Conservation (phyloP, 2,329 filamentous ascomycete species). For the Spiromastix sp. region DNA sequence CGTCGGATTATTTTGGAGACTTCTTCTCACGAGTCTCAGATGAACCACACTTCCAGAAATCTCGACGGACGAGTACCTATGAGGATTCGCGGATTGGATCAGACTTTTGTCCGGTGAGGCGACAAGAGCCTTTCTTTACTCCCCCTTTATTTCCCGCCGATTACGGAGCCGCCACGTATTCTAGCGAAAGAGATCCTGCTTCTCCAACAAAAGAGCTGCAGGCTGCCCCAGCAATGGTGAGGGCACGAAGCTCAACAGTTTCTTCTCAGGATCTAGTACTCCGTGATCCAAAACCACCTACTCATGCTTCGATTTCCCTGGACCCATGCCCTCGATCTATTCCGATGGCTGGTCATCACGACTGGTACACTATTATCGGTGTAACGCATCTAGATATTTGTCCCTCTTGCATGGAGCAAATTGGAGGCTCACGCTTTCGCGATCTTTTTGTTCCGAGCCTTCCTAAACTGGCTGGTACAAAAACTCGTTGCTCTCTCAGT, state of each 20-base stretch:
- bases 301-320: constrained; percentile 28
- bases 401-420: constrained; percentile 62
- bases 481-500: constrained; percentile 68
- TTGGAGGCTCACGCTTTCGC: constrained; percentile 62
- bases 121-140: constrained; percentile 2
- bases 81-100: not conserved
- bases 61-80: too few relatives aligned
- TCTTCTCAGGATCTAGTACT: constrained; percentile 6
- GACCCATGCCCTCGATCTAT: constrained; percentile 60
- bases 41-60: too few relatives aligned
- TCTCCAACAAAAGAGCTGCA: too few relatives aligned
- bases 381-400: constrained; percentile 70
- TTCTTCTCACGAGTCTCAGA: too few relatives aligned
- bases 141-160: constrained; percentile 1
- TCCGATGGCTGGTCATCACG: constrained; percentile 53
- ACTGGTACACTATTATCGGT: constrained; percentile 71
- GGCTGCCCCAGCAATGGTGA: too few relatives aligned
- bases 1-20: too few relatives aligned
- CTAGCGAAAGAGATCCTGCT: too few relatives aligned
- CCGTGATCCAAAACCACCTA: constrained; percentile 10
- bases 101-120: constrained; percentile 3
- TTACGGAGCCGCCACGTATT: not conserved
- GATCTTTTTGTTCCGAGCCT: constrained; percentile 55
- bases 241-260: constrained; percentile 8
- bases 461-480: constrained; percentile 45